phyloP scores from a whole-genome alignment of 306 rosid genomes.

The Pyrus bretschneideri region DNA sequence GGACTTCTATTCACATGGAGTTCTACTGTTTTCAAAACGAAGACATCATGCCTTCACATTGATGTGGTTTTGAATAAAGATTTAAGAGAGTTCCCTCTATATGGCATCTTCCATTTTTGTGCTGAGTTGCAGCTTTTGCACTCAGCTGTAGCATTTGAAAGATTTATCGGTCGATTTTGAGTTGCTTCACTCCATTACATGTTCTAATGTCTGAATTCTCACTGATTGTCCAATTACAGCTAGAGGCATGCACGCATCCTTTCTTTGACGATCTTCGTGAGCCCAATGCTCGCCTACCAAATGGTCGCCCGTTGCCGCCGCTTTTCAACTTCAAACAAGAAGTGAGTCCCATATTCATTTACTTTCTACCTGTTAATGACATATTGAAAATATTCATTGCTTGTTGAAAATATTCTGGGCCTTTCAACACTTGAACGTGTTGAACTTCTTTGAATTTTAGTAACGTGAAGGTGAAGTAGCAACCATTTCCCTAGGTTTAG shows the following conservation, averaged over 20 bases:
- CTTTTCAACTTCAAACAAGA: constrained; percentile 92
- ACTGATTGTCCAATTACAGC: constrained; percentile 41
- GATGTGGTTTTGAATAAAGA: neutral
- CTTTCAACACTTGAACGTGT: neutral
- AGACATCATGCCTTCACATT: neutral
- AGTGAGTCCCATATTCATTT: constrained; percentile 38
- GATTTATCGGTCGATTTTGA: neutral
- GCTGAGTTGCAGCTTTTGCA: constrained; percentile 1
- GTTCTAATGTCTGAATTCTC: neutral
- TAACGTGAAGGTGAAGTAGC: neutral
- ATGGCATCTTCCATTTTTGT: constrained; percentile 10
- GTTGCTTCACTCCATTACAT: neutral
- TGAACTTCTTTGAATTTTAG: neutral
- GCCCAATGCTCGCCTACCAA: constrained; percentile 75
- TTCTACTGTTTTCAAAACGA: neutral
- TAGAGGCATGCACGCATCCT: constrained; percentile 88
- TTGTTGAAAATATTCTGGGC: neutral
- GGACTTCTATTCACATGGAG: neutral
- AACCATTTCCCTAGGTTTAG: neutral
- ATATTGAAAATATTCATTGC: neutral
- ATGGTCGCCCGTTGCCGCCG: constrained; percentile 74
- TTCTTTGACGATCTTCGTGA: constrained; percentile 95
- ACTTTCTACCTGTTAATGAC: neutral
- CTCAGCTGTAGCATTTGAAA: neutral
- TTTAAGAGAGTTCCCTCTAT: neutral